A percentile compares a stretch with the other conserved stretches of the same genome.
These are phyloP conservation scores for Metarhizium guizhouense DNA, from an alignment of 2,329 filamentous ascomycete genomes.

Conservation along the genomic window DNA sequence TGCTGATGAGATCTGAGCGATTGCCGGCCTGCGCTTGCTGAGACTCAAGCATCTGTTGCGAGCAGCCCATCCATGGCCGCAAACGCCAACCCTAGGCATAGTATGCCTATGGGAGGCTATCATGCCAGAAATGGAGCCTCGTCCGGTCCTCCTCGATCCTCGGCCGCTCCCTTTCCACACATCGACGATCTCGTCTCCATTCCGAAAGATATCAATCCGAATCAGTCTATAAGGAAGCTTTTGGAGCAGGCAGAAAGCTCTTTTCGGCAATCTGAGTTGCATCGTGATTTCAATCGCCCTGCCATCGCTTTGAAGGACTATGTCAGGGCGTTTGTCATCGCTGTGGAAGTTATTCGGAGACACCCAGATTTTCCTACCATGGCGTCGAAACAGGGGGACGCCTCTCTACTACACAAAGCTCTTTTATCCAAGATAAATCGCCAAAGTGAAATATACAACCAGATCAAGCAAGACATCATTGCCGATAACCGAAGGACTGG, in stretches of 20 bases:
- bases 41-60: neutral
- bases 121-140: slow-evolving; percentile 16
- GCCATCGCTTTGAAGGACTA: slow-evolving; percentile 79
- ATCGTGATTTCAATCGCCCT: slow-evolving; percentile 53
- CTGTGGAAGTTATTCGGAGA: slow-evolving; percentile 64
- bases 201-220: slow-evolving; percentile 35
- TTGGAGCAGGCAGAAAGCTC: slow-evolving; percentile 43
- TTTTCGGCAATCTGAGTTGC: slow-evolving; percentile 51
- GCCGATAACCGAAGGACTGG: slow-evolving; percentile 56
- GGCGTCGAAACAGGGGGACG: slow-evolving; percentile 41
- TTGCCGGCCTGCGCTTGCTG: slow-evolving; percentile 2
- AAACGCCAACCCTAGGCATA: slow-evolving; percentile 21
- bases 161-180: slow-evolving; percentile 34
- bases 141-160: slow-evolving; percentile 12
- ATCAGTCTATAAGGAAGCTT: slow-evolving; percentile 43
- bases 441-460: slow-evolving; percentile 41
- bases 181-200: slow-evolving; percentile 43
- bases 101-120: slow-evolving; percentile 18
- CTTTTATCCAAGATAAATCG: slow-evolving; percentile 42
- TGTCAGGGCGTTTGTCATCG: slow-evolving; percentile 70
- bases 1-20: slow-evolving; percentile 2
- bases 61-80: slow-evolving; percentile 18
- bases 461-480: slow-evolving; percentile 51
- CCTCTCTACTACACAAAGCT: slow-evolving; percentile 37
- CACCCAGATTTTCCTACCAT: slow-evolving; percentile 67